Evolutionary conservation across 805 yeast species (phyloP).

Genomic region (Zygoascus bituminiphila): DNA sequence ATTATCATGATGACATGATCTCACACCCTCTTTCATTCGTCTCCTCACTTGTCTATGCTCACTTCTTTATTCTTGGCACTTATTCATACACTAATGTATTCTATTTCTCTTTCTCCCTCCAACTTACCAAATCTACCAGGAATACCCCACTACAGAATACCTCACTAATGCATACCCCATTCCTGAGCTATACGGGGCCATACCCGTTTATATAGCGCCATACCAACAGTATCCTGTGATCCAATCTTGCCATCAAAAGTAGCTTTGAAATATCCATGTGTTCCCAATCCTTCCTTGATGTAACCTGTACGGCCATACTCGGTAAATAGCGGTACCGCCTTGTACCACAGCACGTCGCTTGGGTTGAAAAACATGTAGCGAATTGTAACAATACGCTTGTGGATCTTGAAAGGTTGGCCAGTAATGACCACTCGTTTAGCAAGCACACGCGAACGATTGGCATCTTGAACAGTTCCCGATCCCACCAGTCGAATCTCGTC

Average conservation of each 20-base stretch:
- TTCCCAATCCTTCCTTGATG: slow-evolving; percentile 92
- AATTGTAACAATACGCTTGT: slow-evolving; percentile 82
- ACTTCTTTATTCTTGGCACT: too few species aligned
- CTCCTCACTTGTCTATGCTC: too few species aligned
- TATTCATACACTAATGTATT: too few species aligned
- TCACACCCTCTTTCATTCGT: too few species aligned
- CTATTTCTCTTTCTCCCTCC: too few species aligned
- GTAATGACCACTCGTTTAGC: slow-evolving; percentile 87
- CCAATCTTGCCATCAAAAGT: slow-evolving; percentile 84
- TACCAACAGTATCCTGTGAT: slow-evolving; percentile 87
- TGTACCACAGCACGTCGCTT: slow-evolving; percentile 82
- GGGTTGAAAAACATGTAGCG: slow-evolving; percentile 96
- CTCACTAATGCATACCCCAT: too few species aligned
- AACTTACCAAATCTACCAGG: too few species aligned
- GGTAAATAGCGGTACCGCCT: slow-evolving; percentile 86
- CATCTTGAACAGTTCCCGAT: slow-evolving; percentile 79
- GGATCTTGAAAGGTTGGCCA: slow-evolving; percentile 93
- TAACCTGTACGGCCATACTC: slow-evolving; percentile 89
- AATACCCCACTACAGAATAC: too few species aligned
- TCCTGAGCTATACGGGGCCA: slow-evolving; percentile 52
- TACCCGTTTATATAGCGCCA: slow-evolving; percentile 87
- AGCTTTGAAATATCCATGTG: slow-evolving; percentile 97
- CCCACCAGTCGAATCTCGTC: slow-evolving; percentile 60
- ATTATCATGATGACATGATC: too few species aligned
- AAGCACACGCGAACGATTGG: slow-evolving; percentile 74